Conservation (phyloP, 371 early-diverging fungal species). For the Mortierella sp. region DNA sequence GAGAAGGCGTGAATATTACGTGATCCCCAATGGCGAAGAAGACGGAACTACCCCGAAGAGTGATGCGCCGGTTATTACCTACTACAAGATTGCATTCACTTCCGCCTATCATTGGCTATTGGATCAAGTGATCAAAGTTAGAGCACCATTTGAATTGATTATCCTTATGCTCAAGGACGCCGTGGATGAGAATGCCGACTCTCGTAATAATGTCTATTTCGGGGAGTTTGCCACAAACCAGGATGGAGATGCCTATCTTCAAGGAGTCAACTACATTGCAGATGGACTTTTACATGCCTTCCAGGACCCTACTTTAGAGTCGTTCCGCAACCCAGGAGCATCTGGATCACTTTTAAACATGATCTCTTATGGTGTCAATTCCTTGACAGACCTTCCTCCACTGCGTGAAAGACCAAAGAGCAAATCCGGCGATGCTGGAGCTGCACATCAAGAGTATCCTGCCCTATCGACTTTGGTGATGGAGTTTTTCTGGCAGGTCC, state of each 20-base stretch:
- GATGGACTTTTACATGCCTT: slow-evolving; percentile 54
- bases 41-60: not conserved
- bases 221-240: slow-evolving; percentile 40
- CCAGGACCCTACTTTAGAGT: slow-evolving; percentile 49
- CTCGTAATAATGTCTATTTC: slow-evolving; percentile 43
- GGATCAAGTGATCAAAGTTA: slow-evolving; percentile 53
- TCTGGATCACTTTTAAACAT: slow-evolving; percentile 55
- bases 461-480: slow-evolving; percentile 45
- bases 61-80: slow-evolving; percentile 19
- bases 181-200: slow-evolving; percentile 48
- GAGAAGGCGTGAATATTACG: slow-evolving; percentile 49
- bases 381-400: slow-evolving; percentile 51
- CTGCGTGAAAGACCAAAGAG: slow-evolving; percentile 22
- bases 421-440: slow-evolving; percentile 6
- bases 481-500: slow-evolving; percentile 55
- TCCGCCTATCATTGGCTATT: slow-evolving; percentile 54
- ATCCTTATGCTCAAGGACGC: slow-evolving; percentile 54
- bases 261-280: slow-evolving; percentile 51
- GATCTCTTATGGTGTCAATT: slow-evolving; percentile 54
- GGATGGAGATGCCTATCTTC: slow-evolving; percentile 49
- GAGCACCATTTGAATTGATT: slow-evolving; percentile 50
- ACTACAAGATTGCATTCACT: slow-evolving; percentile 42
- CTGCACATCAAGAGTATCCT: slow-evolving; percentile 45
- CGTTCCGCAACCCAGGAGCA: slow-evolving; percentile 55
- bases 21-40: slow-evolving; percentile 26